phyloP scores from a whole-genome alignment of 2,329 filamentous ascomycete genomes.

The Chaetomiaceae sp. region DNA sequence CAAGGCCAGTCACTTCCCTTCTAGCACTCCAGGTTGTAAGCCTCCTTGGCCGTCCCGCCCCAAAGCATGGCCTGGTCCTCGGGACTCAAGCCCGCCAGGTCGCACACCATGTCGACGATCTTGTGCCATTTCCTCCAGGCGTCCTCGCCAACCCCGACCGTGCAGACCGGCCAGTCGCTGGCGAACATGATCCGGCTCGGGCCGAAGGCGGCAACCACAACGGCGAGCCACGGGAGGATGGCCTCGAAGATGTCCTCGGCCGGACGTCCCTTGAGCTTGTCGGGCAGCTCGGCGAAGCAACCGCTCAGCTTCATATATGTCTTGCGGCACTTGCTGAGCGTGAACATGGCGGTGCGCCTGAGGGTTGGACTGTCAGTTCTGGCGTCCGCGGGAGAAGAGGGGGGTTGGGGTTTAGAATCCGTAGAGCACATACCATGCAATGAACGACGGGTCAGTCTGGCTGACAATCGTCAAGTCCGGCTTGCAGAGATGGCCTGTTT shows the following conservation, averaged over 20 bases:
- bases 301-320: slow-evolving; percentile 94
- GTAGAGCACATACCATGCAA: slow-evolving; percentile 52
- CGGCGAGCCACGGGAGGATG: slow-evolving; percentile 65
- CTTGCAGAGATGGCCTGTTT: slow-evolving; percentile 81
- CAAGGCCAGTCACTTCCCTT: neutral
- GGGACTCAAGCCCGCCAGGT: slow-evolving; percentile 55
- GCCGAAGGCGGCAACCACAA: slow-evolving; percentile 68
- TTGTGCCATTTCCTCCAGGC: slow-evolving; percentile 74
- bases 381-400: too few relatives aligned
- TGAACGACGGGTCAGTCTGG: slow-evolving; percentile 53
- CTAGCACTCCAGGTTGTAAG: slow-evolving; percentile 51
- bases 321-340: slow-evolving; percentile 57
- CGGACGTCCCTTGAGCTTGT: slow-evolving; percentile 44
- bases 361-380: neutral
- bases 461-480: slow-evolving; percentile 66
- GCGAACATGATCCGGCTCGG: slow-evolving; percentile 77
- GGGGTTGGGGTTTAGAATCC: too few relatives aligned
- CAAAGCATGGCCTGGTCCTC: slow-evolving; percentile 65
- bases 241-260: slow-evolving; percentile 56
- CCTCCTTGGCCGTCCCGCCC: slow-evolving; percentile 65
- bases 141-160: slow-evolving; percentile 47
- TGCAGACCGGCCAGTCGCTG: slow-evolving; percentile 91
- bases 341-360: slow-evolving; percentile 55
- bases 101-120: slow-evolving; percentile 64
- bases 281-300: slow-evolving; percentile 72